These are phyloP conservation scores for Trypanosomatidae sp. DNA, from an alignment of 208 protist genomes.

Conservation along the genomic window DNA sequence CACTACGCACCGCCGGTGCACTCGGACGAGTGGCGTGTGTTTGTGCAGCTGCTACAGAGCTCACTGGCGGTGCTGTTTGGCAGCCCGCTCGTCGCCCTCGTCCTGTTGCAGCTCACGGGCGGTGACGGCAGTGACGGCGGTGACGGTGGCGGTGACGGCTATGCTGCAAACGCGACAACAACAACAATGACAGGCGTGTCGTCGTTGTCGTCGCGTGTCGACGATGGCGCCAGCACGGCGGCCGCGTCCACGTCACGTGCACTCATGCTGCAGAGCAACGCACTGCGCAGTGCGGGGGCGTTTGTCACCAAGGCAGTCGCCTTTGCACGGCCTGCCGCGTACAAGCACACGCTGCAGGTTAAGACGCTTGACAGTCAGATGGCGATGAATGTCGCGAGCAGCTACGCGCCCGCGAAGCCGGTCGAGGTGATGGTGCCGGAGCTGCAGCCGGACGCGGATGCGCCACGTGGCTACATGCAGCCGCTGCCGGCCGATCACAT, in stretches of 20 bases:
- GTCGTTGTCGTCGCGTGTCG: not conserved
- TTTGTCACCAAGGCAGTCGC: slow-evolving; percentile 59
- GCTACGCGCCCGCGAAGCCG: slow-evolving; percentile 65
- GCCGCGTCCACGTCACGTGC: slow-evolving; percentile 10
- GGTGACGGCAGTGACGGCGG: not conserved
- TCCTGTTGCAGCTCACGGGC: slow-evolving; percentile 48
- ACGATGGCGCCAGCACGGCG: not conserved
- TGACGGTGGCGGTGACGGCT: too few relatives aligned
- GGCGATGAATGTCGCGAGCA: slow-evolving; percentile 76
- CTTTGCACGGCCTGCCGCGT: slow-evolving; percentile 22
- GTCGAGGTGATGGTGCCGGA: slow-evolving; percentile 69
- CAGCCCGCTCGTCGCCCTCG: slow-evolving; percentile 48
- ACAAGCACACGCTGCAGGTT: slow-evolving; percentile 69
- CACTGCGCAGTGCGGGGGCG: slow-evolving; percentile 41
- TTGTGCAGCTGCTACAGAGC: slow-evolving; percentile 44
- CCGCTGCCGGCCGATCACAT: slow-evolving; percentile 50
- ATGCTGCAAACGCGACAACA: not conserved
- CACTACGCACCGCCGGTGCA: slow-evolving; percentile 15
- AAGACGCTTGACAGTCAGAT: slow-evolving; percentile 83
- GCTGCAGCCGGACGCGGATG: slow-evolving; percentile 46
- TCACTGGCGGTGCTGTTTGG: slow-evolving; percentile 77
- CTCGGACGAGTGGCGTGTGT: slow-evolving; percentile 40
- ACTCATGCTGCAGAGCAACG: slow-evolving; percentile 43
- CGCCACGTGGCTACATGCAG: slow-evolving; percentile 70
- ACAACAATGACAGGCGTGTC: not conserved